A percentile compares a stretch with the other conserved stretches of the same genome.
These are phyloP conservation scores for Pythium pyrilobum DNA, from an alignment of 352 stramenopile species.

Conservation along the genomic window DNA sequence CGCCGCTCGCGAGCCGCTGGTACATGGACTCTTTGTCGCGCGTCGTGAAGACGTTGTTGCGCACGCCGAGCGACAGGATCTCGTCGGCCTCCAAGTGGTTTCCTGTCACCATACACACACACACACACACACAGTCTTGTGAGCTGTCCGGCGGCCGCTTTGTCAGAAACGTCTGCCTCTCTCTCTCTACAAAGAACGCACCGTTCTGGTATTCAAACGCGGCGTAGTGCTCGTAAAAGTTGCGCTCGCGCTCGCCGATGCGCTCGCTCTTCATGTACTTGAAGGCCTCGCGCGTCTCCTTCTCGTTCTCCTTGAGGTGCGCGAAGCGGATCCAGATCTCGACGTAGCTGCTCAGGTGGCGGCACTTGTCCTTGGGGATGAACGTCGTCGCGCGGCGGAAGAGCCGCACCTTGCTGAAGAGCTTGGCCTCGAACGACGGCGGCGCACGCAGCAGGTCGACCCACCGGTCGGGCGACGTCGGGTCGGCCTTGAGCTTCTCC, in stretches of 20 bases:
- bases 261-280: conserved; percentile 49
- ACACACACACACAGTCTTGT: no score
- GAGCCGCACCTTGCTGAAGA: conserved; percentile 38
- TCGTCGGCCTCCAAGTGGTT: conserved; percentile 50
- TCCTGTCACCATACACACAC: no score
- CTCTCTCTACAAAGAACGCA: conserved; percentile 4
- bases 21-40: conserved; percentile 36
- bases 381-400: conserved; percentile 38
- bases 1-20: conserved; percentile 28
- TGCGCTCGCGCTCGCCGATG: conserved; percentile 39
- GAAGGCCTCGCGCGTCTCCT: conserved; percentile 43
- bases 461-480: conserved; percentile 39
- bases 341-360: conserved; percentile 33
- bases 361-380: conserved; percentile 26
- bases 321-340: conserved; percentile 62
- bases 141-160: no score
- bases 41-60: conserved; percentile 31
- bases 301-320: conserved; percentile 40
- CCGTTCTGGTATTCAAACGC: conserved; percentile 48
- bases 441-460: conserved; percentile 47
- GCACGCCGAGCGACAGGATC: conserved; percentile 44
- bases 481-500: conserved; percentile 41
- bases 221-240: conserved; percentile 63
- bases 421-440: conserved; percentile 31
- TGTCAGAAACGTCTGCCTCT: no score